Percentiles rank a stretch among this genome's conserved stretches.
Conservation (phyloP, 768 basidiomycete genomes). For the Peribolospora kevripleyi region DNA sequence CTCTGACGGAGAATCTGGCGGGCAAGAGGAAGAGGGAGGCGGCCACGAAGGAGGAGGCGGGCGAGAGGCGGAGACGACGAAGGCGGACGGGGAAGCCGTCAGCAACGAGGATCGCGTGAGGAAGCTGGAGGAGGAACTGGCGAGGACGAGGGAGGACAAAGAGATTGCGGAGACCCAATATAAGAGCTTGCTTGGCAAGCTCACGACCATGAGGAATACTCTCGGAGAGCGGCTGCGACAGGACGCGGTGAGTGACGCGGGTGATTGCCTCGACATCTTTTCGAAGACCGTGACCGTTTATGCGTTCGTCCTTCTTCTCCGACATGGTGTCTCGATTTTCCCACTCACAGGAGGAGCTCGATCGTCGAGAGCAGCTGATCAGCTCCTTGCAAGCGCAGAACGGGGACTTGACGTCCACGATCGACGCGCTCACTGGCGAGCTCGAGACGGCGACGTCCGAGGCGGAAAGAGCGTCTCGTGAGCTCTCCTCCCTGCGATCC, state of each 20-base stretch:
- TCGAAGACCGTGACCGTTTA: background rate
- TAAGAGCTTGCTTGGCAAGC: constrained; percentile 55
- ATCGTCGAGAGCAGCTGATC: constrained; percentile 63
- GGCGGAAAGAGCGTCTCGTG: constrained; percentile 38
- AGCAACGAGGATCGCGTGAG: background rate
- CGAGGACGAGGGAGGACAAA: constrained; percentile 55
- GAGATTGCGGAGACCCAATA: constrained; percentile 69
- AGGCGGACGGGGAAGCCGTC: too few relatives aligned
- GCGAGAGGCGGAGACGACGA: too few relatives aligned
- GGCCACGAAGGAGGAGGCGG: too few relatives aligned
- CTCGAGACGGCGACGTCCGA: constrained; percentile 53
- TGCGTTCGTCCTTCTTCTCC: background rate
- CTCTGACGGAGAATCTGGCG: too few relatives aligned
- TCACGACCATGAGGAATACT: constrained; percentile 78
- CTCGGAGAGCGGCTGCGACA: constrained; percentile 83
- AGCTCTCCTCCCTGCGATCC: constrained; percentile 27
- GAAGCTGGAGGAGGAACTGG: constrained; percentile 48
- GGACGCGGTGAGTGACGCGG: constrained; percentile 51
- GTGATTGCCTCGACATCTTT: background rate
- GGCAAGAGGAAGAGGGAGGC: too few relatives aligned
- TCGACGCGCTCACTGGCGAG: constrained; percentile 60
- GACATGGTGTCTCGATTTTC: background rate
- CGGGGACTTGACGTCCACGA: constrained; percentile 41
- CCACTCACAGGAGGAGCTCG: constrained; percentile 69
- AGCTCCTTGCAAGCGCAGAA: constrained; percentile 54